Percentiles rank a stretch among this genome's conserved stretches.
phyloP scores from a whole-genome alignment of 2,329 filamentous ascomycete species.

The Hymenotorrendiella dingleyae region DNA sequence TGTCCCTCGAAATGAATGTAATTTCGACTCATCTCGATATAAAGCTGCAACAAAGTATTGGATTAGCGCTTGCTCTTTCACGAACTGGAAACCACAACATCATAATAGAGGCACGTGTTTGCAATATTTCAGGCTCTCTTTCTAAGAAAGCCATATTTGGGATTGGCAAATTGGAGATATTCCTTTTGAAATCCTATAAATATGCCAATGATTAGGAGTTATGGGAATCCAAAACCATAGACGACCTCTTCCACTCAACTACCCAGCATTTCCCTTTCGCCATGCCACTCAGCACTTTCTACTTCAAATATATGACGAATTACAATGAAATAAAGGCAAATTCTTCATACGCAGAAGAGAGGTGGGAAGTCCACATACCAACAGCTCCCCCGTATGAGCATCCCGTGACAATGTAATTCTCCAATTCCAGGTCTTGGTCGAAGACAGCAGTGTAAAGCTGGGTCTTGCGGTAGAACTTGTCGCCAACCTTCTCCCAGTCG shows the following conservation, averaged over 20 bases:
- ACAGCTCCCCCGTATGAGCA: conserved; percentile 91
- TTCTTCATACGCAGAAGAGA: not conserved
- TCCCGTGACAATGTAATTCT: conserved; percentile 87
- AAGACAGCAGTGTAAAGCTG: conserved; percentile 92
- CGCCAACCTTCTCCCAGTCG: conserved; percentile 90
- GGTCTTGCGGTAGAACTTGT: conserved; percentile 91
- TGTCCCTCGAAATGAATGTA: conserved; percentile 69
- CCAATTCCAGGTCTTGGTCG: conserved; percentile 86
- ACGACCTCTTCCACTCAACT: no score
- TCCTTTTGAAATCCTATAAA: no score
- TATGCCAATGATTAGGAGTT: no score
- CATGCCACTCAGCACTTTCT: no score
- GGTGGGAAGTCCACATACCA: conserved; percentile 65
- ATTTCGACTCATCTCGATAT: conserved; percentile 80
- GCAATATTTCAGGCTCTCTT: no score
- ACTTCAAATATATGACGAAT: not conserved
- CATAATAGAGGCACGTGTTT: not conserved
- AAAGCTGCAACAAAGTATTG: conserved; percentile 54
- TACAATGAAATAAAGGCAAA: not conserved
- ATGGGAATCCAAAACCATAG: no score
- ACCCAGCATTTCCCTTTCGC: no score
- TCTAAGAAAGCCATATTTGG: no score
- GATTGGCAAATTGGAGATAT: no score
- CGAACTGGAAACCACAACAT: not conserved
- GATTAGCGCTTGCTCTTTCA: conserved; percentile 2